Evolutionary conservation across 306 rosid genomes (phyloP).

Genomic region (Castanopsis chinensis): DNA sequence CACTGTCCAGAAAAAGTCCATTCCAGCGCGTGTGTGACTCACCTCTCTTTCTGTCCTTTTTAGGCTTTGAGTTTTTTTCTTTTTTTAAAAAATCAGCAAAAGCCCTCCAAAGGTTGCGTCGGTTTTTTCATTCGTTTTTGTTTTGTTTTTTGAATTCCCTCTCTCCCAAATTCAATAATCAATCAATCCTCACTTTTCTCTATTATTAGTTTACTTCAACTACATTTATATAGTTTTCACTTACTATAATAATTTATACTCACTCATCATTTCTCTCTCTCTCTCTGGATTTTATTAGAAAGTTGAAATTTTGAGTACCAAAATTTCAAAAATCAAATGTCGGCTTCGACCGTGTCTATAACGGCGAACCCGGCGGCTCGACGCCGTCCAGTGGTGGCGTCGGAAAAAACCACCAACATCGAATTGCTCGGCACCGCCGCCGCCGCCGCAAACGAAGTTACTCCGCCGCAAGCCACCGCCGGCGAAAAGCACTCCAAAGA

Average conservation of each 20-base stretch:
- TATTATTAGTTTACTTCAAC: background rate
- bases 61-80: too few relatives aligned
- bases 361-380: constrained; percentile 84
- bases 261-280: background rate
- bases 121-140: too few relatives aligned
- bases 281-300: background rate
- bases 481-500: constrained; percentile 35
- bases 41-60: too few relatives aligned
- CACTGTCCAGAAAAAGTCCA: too few relatives aligned
- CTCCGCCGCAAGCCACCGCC: constrained; percentile 1
- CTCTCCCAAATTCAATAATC: too few relatives aligned
- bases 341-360: constrained; percentile 91
- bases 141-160: too few relatives aligned
- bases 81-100: too few relatives aligned
- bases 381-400: constrained; percentile 59
- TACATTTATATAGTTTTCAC: too few relatives aligned
- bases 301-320: background rate
- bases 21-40: too few relatives aligned
- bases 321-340: constrained; percentile 45
- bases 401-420: constrained; percentile 54
- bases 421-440: constrained; percentile 41
- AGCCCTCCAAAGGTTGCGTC: too few relatives aligned
- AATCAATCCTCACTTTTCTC: background rate
- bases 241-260: too few relatives aligned
- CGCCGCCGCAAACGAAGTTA: constrained; percentile 26